These are phyloP conservation scores for Ichthyophthirius multifiliis DNA, from an alignment of 169 alveolate species.

Conservation along the genomic window DNA sequence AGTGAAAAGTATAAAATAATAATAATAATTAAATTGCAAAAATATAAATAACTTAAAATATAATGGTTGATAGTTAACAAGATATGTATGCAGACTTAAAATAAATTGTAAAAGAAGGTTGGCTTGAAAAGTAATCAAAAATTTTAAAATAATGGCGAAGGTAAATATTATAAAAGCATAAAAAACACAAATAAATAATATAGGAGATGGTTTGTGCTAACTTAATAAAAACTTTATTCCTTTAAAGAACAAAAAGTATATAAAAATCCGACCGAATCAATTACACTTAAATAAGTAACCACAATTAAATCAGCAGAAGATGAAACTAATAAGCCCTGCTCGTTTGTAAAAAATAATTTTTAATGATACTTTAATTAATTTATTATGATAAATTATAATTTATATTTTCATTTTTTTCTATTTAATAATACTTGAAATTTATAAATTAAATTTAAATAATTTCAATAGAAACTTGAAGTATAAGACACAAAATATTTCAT, in stretches of 20 bases:
- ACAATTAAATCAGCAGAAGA: slow-evolving; percentile 72
- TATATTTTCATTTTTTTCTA: no score
- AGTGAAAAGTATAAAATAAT: no score
- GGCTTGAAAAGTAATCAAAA: slow-evolving; percentile 64
- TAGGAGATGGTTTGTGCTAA: slow-evolving; percentile 75
- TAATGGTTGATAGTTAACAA: no score
- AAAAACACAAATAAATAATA: background rate
- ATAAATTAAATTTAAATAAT: background rate
- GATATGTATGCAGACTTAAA: no score
- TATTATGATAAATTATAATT: no score
- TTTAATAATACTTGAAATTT: no score
- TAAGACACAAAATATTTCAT: slow-evolving; percentile 50
- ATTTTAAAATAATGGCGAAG: slow-evolving; percentile 70
- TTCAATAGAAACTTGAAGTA: slow-evolving; percentile 59
- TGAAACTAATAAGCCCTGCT: slow-evolving; percentile 51
- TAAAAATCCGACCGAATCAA: slow-evolving; percentile 63
- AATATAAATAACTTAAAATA: no score
- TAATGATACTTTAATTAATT: no score
- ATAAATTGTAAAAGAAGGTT: no score
- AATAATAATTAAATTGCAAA: no score
- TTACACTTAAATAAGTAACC: slow-evolving; percentile 46
- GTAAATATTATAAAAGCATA: background rate
- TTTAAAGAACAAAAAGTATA: slow-evolving; percentile 57
- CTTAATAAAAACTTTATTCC: slow-evolving; percentile 51
- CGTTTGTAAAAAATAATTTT: no score